Evolutionary conservation across 108 stramenopile species (phyloP), one percentile per base, ranked within the genome.

Genomic region (Seminavis robusta): DNA sequence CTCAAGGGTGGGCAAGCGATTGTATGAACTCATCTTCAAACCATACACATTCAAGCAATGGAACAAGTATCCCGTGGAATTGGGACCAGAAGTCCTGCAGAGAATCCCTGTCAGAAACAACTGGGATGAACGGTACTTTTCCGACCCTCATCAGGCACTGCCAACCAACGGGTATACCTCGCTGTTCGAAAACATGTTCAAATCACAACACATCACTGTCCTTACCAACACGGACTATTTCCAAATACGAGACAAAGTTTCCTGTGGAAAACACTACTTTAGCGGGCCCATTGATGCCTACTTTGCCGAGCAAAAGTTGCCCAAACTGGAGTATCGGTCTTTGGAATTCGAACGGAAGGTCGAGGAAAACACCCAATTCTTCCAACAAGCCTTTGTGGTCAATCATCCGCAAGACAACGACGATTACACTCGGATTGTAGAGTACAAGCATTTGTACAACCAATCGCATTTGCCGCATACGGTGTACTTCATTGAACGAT

Each of bases 31-130:
- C n/a, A 77, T 88, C 28, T 92, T 92, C 65, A 47, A 79, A 20
- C 81, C 82, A 0, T 92, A 88, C 59, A 92, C 90, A 1, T 67
- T 55, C 33, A 92, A 92, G 41, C 90, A 92, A 60, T 92, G 90
- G 90, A 79, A 63, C 28, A 81, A 77, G 48, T 50, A 72, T 32
- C 90, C 90, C 0, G 59, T 39, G 39, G 80, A 88, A 30, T 64
- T 92, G 46, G 84, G 78, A 36, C 80, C 90, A 6, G 79, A 79
- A 63, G 86, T 92, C 13, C 68, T 81, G 7, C 61, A 79, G 1
- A 68, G 90, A 15, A 86, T 92, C n/a, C 90, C 90, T 8, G 84
- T 88, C 0, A 58, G 83, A 31, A 84, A 80, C 45, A 65, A 81
- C 44, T 56, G 40, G 44, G 84, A 92, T 47, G 67, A 54, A 9